Evolutionary conservation across 106 monocot species (phyloP).

Genomic region (Acanthochlamys bracteata): DNA sequence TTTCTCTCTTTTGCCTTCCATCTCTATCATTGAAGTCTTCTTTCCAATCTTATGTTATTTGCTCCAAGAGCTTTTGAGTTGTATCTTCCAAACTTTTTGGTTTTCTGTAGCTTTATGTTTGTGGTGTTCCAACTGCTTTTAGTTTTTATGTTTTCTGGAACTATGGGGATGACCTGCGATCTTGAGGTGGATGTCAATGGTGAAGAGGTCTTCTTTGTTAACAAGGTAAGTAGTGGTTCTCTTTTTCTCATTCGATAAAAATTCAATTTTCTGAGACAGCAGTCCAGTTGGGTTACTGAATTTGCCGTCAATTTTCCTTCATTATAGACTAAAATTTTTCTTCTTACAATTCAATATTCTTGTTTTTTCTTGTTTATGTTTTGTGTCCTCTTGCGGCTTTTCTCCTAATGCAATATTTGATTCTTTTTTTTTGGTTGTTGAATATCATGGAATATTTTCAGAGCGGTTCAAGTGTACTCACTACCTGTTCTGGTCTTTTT

Average conservation of each 20-base stretch:
- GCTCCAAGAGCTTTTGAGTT: background rate
- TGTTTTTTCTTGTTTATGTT: background rate
- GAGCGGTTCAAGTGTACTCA: slow-evolving; percentile 2
- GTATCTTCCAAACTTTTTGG: background rate
- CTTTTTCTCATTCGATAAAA: too few species aligned
- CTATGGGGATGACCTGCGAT: slow-evolving; percentile 17
- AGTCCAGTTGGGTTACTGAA: background rate
- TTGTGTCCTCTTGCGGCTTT: background rate
- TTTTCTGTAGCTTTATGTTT: background rate
- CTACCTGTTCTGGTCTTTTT: too few species aligned
- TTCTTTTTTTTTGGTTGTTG: slow-evolving; percentile 6
- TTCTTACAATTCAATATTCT: background rate
- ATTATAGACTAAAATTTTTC: background rate
- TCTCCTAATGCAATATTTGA: background rate
- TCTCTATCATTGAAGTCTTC: slow-evolving; percentile 24
- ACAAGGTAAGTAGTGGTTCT: slow-evolving; percentile 23
- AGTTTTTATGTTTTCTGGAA: background rate
- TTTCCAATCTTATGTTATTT: background rate
- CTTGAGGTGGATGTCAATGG: slow-evolving; percentile 58
- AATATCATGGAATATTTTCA: slow-evolving; percentile 4
- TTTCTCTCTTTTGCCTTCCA: slow-evolving; percentile 10
- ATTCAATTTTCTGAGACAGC: background rate
- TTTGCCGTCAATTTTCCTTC: background rate
- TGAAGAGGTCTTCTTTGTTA: slow-evolving; percentile 45
- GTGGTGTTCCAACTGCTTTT: too few species aligned